These are phyloP conservation scores for Nymphaea thermarum DNA, from an alignment of 164 flowering plant genomes.

Conservation along the genomic window DNA sequence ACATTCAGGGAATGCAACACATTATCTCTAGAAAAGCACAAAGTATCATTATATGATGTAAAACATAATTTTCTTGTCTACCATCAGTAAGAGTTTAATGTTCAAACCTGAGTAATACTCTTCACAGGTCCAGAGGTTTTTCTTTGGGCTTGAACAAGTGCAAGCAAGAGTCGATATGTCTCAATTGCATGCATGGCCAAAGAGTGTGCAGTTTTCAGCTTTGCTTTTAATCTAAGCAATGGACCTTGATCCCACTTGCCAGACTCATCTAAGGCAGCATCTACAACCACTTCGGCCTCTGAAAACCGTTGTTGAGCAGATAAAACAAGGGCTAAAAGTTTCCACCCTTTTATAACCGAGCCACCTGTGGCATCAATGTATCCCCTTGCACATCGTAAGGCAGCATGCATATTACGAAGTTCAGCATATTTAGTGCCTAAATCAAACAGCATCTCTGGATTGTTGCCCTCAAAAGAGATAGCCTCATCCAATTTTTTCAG, in stretches of 20 bases:
- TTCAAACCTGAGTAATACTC: slow-evolving; percentile 42
- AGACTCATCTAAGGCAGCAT: slow-evolving; percentile 95
- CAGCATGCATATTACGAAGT: slow-evolving; percentile 61
- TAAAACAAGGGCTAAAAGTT: slow-evolving; percentile 75
- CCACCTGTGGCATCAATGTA: slow-evolving; percentile 89
- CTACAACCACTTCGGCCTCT: slow-evolving; percentile 82
- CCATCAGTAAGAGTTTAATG: background rate
- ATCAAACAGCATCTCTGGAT: slow-evolving; percentile 63
- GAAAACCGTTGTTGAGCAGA: slow-evolving; percentile 75
- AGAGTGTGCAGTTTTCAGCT: slow-evolving; percentile 60
- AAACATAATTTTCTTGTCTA: too few relatives aligned
- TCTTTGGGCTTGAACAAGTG: slow-evolving; percentile 84
- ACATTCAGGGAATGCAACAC: too few relatives aligned
- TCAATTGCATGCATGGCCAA: slow-evolving; percentile 76
- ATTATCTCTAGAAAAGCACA: too few relatives aligned
- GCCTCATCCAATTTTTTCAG: slow-evolving; percentile 73
- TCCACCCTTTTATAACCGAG: slow-evolving; percentile 77
- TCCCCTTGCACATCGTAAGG: slow-evolving; percentile 65
- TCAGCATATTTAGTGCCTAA: slow-evolving; percentile 76
- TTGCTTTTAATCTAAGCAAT: slow-evolving; percentile 79
- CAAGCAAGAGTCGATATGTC: slow-evolving; percentile 77
- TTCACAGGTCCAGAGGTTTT: slow-evolving; percentile 55
- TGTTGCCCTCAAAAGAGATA: slow-evolving; percentile 34
- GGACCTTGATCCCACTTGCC: slow-evolving; percentile 98
- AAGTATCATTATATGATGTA: too few relatives aligned